Evolutionary conservation across 2,329 filamentous ascomycete genomes (phyloP), one percentile per base, ranked within the genome.

Genomic region (Trichoderma breve): DNA sequence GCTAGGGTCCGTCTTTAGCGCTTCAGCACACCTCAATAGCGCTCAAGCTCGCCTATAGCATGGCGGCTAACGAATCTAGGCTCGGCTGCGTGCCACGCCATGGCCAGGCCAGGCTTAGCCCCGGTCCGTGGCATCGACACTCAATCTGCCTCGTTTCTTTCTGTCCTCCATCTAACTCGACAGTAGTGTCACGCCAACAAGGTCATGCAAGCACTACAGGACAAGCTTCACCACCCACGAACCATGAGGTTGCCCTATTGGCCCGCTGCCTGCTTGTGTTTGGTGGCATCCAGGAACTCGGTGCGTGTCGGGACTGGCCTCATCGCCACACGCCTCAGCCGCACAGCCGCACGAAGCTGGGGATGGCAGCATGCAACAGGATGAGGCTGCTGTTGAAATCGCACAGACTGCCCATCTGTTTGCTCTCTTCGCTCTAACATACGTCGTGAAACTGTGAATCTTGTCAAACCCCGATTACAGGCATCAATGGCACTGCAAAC

Each of bases 71-170:
- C 15, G 64, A 36, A 51, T 36, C 47, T 57, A 28, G 63, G 63
- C 63, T 55, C 63, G 63, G 63, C 47, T 66, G 6, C 28, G 39
- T 21, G 51, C 64, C 32, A 66, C n/a, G 32, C 32, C 47, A 67
- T 57, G 11, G 32, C 64, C 51, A 36, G 6, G 12, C 51, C 4
- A 14, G 64, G 64, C 51, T 39, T 67, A 67, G 64, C 51, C 47
- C 15, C 47, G 1, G 11, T 18, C 43, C 8, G 47, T 57, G 21
- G 30, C 24, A 36, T 36, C 32, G 18, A 6, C 32, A 66, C 64
- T 57, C 21, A 67, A 67, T 67, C 64, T 67, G 51, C 64, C 47
- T 67, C 64, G 47, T 15, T 67, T 28, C 39, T 43, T 43, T 18
- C 8, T n/a, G 39, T 43, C 39, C 39, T 43, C 7, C 14, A 14